Evolutionary conservation across 2,329 filamentous ascomycete species (phyloP), one percentile per base, ranked within the genome.

Genomic region (Penicillium hesseltinei): DNA sequence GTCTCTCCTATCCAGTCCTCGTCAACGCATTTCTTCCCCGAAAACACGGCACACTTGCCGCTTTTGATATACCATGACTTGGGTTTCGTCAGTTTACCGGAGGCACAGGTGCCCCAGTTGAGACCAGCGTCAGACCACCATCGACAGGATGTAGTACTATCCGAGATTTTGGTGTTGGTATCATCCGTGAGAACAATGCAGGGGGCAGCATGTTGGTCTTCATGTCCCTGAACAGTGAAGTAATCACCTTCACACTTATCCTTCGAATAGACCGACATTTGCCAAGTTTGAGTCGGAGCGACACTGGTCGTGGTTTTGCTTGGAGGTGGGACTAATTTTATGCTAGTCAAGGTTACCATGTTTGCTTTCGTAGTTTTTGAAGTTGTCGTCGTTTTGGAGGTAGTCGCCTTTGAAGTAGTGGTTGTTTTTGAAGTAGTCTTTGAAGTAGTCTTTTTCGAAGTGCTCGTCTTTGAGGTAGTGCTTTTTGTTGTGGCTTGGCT

Each of bases 111-210:
- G 5, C 6, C 3, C 55, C 55, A 57, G 4, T 43, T 38, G 15
- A 44, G 38, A 7, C 55, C 55, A 4, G 8, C 31, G 0, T 57
- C 21, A n/a, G 27, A 39, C 50, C 51, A 57, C 51, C 44, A 48
- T 21, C 55, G 51, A n/a, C 55, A 57, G n/a, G 55, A 57, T 0
- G 43, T 47, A 8, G 27, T 44, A 5, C 21, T 19, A n/a, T 48
- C 38, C 25, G 21, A 21, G 19, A 57, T 48, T 6, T 54, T 21
- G 10, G 50, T 54, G 5, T 36, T 6, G 31, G 19, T 54, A 29
- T 48, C 11, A 1, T 25, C 44, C 0, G 29, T 11, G 21, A 57
- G 36, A 7, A 36, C 9, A 10, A 57, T 31, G 17, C 55, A 57
- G 7, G 8, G n/a, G 5, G 13, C 29, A 5, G 3, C 8, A 5